These are phyloP conservation scores for Penicillium arizonense DNA, from an alignment of 495 filamentous ascomycete genomes.

Conservation along the genomic window DNA sequence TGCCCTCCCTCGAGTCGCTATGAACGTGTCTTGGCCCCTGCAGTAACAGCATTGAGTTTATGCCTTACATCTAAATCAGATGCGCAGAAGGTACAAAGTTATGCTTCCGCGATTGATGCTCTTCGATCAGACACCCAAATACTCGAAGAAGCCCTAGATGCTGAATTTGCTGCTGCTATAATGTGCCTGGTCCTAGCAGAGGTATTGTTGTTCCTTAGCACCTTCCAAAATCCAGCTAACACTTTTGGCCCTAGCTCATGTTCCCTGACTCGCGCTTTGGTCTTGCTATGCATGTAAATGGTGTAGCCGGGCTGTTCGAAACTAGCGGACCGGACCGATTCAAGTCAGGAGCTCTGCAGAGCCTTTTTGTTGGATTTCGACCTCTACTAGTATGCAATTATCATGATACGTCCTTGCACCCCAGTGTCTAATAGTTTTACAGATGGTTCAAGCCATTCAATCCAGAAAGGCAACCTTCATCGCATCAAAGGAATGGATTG, in stretches of 20 bases:
- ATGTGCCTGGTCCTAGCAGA: neutral
- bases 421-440: neutral
- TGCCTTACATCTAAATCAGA: neutral
- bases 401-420: neutral
- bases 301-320: constrained; percentile 25
- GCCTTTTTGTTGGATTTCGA: constrained; percentile 34
- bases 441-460: neutral
- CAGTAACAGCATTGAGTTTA: constrained; percentile 27
- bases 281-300: constrained; percentile 28
- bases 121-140: neutral
- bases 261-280: constrained; percentile 21
- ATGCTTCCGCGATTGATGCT: neutral
- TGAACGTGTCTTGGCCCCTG: neutral
- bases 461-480: constrained; percentile 17
- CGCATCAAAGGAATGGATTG: constrained; percentile 22
- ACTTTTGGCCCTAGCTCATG: constrained; percentile 10
- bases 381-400: constrained; percentile 25
- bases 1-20: neutral
- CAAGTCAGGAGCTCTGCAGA: constrained; percentile 24
- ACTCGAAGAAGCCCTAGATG: neutral
- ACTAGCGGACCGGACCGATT: constrained; percentile 22
- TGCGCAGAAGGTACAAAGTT: neutral
- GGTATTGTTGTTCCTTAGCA: neutral
- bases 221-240: neutral
- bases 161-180: neutral